phyloP scores from a whole-genome alignment of 345 rosid species.

The Populus simonii region DNA sequence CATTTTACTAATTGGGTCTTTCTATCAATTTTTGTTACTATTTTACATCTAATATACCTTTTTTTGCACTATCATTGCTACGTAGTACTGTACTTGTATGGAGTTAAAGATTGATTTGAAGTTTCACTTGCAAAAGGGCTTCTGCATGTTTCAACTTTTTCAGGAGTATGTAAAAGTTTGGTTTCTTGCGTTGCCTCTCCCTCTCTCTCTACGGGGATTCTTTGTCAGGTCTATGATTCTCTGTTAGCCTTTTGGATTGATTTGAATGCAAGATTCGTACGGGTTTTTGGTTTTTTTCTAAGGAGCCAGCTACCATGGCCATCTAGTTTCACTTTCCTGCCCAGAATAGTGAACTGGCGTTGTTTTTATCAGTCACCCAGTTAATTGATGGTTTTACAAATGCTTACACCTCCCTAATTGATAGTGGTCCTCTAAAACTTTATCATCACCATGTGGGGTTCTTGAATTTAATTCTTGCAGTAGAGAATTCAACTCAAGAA shows the following conservation, averaged over 20 bases:
- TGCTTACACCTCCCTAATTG: background rate
- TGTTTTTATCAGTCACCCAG: background rate
- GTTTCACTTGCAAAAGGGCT: background rate
- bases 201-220: background rate
- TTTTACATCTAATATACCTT: too few relatives aligned
- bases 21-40: too few relatives aligned
- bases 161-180: background rate
- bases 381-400: background rate
- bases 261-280: conserved; percentile 14
- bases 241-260: background rate
- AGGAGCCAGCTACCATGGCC: background rate
- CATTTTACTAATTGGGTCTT: too few relatives aligned
- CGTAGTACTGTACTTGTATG: background rate
- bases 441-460: background rate
- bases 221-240: conserved; percentile 16
- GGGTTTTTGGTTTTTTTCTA: background rate
- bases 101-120: conserved; percentile 9
- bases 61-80: background rate
- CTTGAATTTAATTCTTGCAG: background rate
- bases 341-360: background rate
- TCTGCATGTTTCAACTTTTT: background rate
- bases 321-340: background rate
- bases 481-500: background rate
- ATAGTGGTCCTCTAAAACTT: background rate
- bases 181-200: conserved; percentile 8